These are phyloP conservation scores for Talaromyces islandicus DNA, from an alignment of 2,329 filamentous ascomycete genomes.

Conservation along the genomic window DNA sequence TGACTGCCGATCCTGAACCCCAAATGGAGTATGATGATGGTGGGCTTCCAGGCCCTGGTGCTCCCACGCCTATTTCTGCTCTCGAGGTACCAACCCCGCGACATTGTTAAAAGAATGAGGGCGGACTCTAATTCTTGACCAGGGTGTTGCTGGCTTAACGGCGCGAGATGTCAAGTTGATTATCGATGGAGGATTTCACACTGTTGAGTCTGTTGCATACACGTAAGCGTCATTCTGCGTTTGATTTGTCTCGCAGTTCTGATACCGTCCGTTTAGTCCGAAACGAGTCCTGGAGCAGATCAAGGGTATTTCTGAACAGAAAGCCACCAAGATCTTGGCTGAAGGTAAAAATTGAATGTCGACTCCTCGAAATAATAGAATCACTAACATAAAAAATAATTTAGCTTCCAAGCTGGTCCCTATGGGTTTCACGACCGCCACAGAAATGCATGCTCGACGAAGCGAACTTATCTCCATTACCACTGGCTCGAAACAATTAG, in stretches of 20 bases:
- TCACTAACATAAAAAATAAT: not conserved
- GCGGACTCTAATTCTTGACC: constrained; percentile 13
- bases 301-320: constrained; percentile 96
- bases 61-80: constrained; percentile 80
- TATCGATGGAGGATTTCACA: constrained; percentile 87
- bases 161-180: constrained; percentile 92
- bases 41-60: constrained; percentile 73
- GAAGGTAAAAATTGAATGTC: constrained; percentile 58
- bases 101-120: not conserved
- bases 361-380: not conserved
- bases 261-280: constrained; percentile 40
- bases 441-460: constrained; percentile 95
- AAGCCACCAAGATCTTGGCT: constrained; percentile 81
- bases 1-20: constrained; percentile 53
- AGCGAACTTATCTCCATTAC: constrained; percentile 98
- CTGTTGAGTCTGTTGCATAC: constrained; percentile 92
- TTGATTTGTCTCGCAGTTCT: not conserved
- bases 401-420: constrained; percentile 90
- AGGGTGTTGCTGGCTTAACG: constrained; percentile 87
- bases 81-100: constrained; percentile 61
- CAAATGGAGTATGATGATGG: constrained; percentile 71
- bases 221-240: constrained; percentile 50
- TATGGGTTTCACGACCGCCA: constrained; percentile 98
- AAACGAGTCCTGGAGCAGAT: constrained; percentile 81
- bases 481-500: constrained; percentile 94